Base-by-base conservation (phyloP, 2,329 filamentous ascomycete genomes). In the Colletotrichum sidae region DNA sequence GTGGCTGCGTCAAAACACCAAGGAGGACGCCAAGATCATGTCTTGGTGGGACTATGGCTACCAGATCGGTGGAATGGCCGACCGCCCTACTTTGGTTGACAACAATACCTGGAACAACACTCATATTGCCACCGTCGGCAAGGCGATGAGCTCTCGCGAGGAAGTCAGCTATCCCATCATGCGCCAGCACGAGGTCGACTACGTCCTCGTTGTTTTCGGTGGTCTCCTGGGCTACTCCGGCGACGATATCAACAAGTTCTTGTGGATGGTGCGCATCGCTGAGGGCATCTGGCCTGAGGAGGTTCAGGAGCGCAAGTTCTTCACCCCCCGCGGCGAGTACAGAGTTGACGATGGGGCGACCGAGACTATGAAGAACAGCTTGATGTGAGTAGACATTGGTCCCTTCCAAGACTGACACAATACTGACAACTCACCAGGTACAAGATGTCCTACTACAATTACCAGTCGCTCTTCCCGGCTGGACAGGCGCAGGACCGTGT, bases 51-150 rank as follows among this genome's bases (percentile, higher is more conserved):
- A 99, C 78, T 99, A 99, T 75, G 96, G 96, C 70, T 99, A 99
- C 83, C 96, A 99, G 82, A 99, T 99, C 79, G 96, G 96, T 82
- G 96, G 96, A 71, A 99, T 99, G 96, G 96, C 96, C 54, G 96
- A 99, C 78, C 89, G 96, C 59, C 96, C 96, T 39, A 99, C 96
- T 1, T 86, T 99, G 39, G 96, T 99, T 39, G 96, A 99, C 84
- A 99, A 99, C 85, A 99, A 99, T 83, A 99, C 96, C 2, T 99
- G 96, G 96, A 99, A 99, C 85, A 99, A 99, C 84, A 99, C 96
- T 8, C 96, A 99, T 78, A 99, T 99, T 80, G 96, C 96, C 57
- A 99, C 96, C 12, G 96, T 99, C 64, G 96, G 96, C 75, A 99
- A 99, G 83, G 96, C 96, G 46, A 98, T 99, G 96, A 96, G 92